These are phyloP conservation scores for Penstemon davidsonii DNA, from an alignment of 257 asterid species.

Conservation along the genomic window DNA sequence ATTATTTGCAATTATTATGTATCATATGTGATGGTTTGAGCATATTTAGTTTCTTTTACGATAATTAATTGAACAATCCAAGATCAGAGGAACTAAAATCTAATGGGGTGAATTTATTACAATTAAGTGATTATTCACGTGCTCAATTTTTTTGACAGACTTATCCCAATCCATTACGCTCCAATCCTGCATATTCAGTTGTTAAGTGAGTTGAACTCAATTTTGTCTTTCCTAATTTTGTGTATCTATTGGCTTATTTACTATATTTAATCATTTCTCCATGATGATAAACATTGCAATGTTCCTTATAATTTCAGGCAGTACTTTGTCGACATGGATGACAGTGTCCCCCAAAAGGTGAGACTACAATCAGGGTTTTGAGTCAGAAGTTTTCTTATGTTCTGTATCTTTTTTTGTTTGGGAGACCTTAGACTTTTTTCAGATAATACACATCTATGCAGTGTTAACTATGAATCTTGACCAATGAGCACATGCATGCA, in stretches of 20 bases:
- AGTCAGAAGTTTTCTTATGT: slow-evolving; percentile 9
- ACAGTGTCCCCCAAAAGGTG: slow-evolving; percentile 61
- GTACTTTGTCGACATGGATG: slow-evolving; percentile 63
- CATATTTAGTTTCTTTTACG: background rate
- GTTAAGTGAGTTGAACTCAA: slow-evolving; percentile 47
- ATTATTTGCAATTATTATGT: too few relatives aligned
- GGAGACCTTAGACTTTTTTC: background rate
- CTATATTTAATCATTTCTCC: slow-evolving; percentile 5
- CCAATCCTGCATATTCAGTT: slow-evolving; percentile 65
- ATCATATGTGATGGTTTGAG: too few relatives aligned
- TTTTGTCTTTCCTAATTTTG: background rate
- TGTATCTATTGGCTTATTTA: background rate
- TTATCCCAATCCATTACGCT: slow-evolving; percentile 59
- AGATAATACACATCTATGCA: background rate
- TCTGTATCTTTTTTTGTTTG: background rate
- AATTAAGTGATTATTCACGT: slow-evolving; percentile 13
- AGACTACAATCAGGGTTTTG: slow-evolving; percentile 18
- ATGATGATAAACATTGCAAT: background rate
- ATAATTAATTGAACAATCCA: background rate
- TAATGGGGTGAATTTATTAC: background rate
- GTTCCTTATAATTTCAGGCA: slow-evolving; percentile 47
- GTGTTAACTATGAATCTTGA: slow-evolving; percentile 13
- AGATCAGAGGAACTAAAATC: too few relatives aligned
- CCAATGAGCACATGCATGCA: background rate
- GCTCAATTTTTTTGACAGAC: slow-evolving; percentile 42